Conservation (phyloP, 176 grass and related monocot species). For the Tillandsia fasciculata region DNA sequence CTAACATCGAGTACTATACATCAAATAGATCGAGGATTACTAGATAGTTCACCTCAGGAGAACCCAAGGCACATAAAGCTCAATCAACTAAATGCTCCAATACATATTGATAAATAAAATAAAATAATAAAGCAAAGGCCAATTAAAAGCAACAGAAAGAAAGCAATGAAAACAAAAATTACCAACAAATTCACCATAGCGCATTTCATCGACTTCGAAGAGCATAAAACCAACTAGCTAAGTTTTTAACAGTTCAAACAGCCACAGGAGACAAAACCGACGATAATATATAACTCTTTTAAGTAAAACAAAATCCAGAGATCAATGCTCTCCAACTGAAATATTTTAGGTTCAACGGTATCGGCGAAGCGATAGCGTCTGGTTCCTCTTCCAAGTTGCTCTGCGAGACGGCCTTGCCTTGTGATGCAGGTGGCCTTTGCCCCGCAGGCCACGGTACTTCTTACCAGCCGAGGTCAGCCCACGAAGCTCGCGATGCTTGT, state of each 20-base stretch:
- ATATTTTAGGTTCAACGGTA: background rate
- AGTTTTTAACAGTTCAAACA: background rate
- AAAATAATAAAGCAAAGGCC: too few relatives aligned
- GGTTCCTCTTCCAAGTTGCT: constrained; percentile 5
- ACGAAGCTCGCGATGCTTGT: constrained; percentile 2
- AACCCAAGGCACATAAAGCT: too few relatives aligned
- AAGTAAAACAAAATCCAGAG: background rate
- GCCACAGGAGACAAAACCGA: background rate
- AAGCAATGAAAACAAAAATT: too few relatives aligned
- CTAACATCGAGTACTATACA: too few relatives aligned
- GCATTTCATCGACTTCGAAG: too few relatives aligned
- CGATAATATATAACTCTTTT: background rate
- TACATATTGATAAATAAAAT: too few relatives aligned
- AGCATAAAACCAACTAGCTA: too few relatives aligned
- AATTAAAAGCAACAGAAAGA: too few relatives aligned
- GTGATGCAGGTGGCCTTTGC: background rate
- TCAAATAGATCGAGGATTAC: too few relatives aligned
- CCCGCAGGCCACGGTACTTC: constrained; percentile 4
- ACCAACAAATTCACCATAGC: too few relatives aligned
- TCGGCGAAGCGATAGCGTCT: background rate
- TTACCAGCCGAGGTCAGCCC: background rate
- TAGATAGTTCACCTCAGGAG: too few relatives aligned
- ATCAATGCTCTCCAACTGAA: background rate
- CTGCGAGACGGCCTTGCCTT: constrained; percentile 1
- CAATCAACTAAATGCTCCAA: too few relatives aligned